Conservation (phyloP, 179 eudicot species). For the Silene coronaria region DNA sequence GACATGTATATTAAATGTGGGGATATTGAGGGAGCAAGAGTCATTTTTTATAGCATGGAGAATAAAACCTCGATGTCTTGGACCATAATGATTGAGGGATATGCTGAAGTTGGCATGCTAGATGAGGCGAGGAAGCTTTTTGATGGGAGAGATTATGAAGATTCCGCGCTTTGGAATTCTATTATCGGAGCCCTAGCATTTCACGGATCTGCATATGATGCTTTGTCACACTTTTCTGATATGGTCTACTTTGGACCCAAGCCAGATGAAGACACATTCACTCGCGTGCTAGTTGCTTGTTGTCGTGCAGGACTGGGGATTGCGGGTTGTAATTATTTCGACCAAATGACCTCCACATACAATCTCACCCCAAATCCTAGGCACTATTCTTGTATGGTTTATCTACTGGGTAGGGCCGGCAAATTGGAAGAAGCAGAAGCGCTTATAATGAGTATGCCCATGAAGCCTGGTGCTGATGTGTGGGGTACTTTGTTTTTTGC, state of each 20-base stretch:
- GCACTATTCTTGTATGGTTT: slow-evolving; percentile 74
- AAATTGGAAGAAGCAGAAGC: slow-evolving; percentile 63
- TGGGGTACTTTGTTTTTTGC: slow-evolving; percentile 81
- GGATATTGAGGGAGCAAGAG: too few species aligned
- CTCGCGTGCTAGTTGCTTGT: slow-evolving; percentile 69
- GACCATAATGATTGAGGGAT: slow-evolving; percentile 76
- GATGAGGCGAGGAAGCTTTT: slow-evolving; percentile 59
- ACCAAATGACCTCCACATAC: slow-evolving; percentile 48
- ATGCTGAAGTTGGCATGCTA: slow-evolving; percentile 48
- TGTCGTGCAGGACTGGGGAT: slow-evolving; percentile 63
- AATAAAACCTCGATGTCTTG: slow-evolving; percentile 64
- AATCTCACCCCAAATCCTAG: slow-evolving; percentile 47
- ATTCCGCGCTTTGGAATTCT: slow-evolving; percentile 27
- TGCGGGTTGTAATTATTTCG: slow-evolving; percentile 30
- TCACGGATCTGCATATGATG: slow-evolving; percentile 62
- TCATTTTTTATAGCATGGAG: slow-evolving; percentile 22
- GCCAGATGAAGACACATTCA: slow-evolving; percentile 74
- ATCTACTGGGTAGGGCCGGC: slow-evolving; percentile 82
- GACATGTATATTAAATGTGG: too few species aligned
- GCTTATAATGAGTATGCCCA: slow-evolving; percentile 64
- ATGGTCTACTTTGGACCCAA: slow-evolving; percentile 54
- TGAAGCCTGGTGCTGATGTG: slow-evolving; percentile 67
- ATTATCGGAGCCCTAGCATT: slow-evolving; percentile 65
- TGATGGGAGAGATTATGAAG: slow-evolving; percentile 51
- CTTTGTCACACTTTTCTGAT: slow-evolving; percentile 51